Evolutionary conservation across 345 rosid species (phyloP).

Genomic region (Erucastrum elatum): DNA sequence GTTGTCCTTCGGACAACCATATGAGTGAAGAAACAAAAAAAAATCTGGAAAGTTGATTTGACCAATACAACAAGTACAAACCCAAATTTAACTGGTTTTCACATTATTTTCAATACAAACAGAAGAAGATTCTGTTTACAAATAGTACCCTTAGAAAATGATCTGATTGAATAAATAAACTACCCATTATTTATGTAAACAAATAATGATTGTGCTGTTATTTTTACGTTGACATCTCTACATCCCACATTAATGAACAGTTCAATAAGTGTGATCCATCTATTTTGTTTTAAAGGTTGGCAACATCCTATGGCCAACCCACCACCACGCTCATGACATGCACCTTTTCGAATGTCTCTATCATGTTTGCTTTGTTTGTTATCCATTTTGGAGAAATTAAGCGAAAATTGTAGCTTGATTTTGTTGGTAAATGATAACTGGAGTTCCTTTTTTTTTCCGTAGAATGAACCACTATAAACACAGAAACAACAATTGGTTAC

Average conservation of each 20-base stretch:
- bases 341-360: conserved; percentile 4
- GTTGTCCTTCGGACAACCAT: conserved; percentile 20
- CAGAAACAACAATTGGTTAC: too few relatives aligned
- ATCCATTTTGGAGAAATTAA: not conserved
- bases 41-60: conserved; percentile 14
- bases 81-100: not conserved
- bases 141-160: not conserved
- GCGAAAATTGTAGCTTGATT: not conserved
- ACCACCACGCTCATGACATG: conserved; percentile 13
- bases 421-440: not conserved
- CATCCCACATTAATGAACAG: conserved; percentile 20
- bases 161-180: not conserved
- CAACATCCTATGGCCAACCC: conserved; percentile 22
- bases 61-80: conserved; percentile 24
- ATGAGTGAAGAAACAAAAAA: not conserved
- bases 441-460: not conserved
- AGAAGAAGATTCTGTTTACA: not conserved
- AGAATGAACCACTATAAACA: too few relatives aligned
- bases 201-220: not conserved
- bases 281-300: conserved; percentile 11
- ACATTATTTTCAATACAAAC: not conserved
- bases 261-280: conserved; percentile 30
- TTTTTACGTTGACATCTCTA: conserved; percentile 5
- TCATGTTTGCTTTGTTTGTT: not conserved
- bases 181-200: not conserved